Evolutionary conservation across 2,329 filamentous ascomycete species (phyloP).

Genomic region (Zymoseptoria brevis): DNA sequence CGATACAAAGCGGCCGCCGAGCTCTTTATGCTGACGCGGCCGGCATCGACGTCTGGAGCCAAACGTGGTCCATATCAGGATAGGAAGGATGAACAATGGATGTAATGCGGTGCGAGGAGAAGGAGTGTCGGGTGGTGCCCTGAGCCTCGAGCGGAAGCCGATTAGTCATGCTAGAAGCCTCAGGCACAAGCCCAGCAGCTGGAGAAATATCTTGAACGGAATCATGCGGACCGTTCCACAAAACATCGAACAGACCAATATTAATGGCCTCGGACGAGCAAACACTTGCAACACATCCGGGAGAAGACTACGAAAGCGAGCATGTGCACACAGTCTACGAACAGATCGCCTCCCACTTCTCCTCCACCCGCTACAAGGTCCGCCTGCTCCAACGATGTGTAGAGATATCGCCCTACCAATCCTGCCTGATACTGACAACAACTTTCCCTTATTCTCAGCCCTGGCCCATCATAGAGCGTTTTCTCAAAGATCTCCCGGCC

Average conservation of each 20-base stretch:
- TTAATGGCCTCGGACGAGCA: neutral
- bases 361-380: constrained; percentile 65
- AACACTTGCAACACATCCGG: constrained; percentile 12
- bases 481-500: constrained; percentile 56
- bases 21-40: neutral
- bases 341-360: constrained; percentile 77
- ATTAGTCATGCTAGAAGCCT: neutral
- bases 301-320: constrained; percentile 65
- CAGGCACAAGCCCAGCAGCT: neutral
- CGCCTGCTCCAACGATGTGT: constrained; percentile 9
- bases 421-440: constrained; percentile 46
- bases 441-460: constrained; percentile 45
- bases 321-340: constrained; percentile 93
- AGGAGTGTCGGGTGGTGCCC: neutral
- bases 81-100: neutral
- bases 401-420: neutral
- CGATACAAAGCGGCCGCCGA: neutral
- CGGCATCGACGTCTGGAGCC: neutral
- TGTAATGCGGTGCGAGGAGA: neutral
- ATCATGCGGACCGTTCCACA: no score
- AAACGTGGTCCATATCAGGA: neutral
- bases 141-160: neutral
- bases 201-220: no score
- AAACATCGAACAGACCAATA: neutral
- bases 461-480: constrained; percentile 83